Percentiles rank a stretch among this genome's conserved stretches.
phyloP scores from a whole-genome alignment of 345 rosid species.

The Arabidopsis suecica region DNA sequence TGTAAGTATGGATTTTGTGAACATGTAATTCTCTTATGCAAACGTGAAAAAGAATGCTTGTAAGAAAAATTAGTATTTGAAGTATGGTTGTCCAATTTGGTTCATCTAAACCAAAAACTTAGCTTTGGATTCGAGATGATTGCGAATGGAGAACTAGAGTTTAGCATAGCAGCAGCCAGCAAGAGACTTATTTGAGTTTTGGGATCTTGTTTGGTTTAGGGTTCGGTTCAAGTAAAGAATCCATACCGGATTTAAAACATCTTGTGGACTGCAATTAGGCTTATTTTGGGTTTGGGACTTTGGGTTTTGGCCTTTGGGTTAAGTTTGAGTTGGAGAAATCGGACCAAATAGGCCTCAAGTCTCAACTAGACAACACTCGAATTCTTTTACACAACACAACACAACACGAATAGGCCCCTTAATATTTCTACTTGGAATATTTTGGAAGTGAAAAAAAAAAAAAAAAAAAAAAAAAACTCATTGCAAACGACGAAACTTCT shows the following conservation, averaged over 20 bases:
- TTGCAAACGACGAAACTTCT: too few species aligned
- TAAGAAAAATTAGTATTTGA: neutral
- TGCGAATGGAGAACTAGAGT: neutral
- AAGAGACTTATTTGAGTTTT: neutral
- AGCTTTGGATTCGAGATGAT: neutral
- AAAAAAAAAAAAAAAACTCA: too few species aligned
- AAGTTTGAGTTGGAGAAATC: neutral
- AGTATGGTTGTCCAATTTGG: conserved; percentile 3
- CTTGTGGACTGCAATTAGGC: neutral
- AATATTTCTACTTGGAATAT: too few species aligned
- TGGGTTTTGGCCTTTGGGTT: neutral
- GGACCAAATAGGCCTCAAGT: neutral
- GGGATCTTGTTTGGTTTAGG: neutral
- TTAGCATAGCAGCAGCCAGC: neutral
- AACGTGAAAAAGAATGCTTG: neutral
- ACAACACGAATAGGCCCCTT: neutral
- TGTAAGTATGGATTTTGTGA: conserved; percentile 2
- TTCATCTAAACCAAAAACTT: neutral
- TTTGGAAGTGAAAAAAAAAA: too few species aligned
- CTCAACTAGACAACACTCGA: neutral
- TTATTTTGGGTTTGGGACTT: neutral
- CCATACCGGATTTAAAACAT: too few species aligned
- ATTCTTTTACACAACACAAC: too few species aligned
- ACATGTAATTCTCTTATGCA: neutral
- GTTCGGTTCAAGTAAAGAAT: neutral